phyloP scores from a whole-genome alignment of 1,284 basidiomycete genomes.

The Cutaneotrichosporon arboriforme region DNA sequence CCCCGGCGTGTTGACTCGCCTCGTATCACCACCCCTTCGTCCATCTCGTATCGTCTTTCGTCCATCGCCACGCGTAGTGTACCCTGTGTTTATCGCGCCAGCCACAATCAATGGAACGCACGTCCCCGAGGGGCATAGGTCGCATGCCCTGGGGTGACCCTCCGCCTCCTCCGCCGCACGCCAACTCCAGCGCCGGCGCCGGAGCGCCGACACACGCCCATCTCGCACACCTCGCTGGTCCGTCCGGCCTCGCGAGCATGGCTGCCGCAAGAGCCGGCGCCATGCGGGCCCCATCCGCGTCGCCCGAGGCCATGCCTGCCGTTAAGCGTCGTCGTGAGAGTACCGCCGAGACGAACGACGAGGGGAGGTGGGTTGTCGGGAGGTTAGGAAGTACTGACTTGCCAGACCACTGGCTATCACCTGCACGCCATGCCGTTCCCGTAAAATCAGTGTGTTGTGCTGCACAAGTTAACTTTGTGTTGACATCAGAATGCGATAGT shows the following conservation, averaged over 20 bases:
- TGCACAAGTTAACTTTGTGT: not conserved
- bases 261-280: too few relatives aligned
- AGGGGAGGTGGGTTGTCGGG: not conserved
- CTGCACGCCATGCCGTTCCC: conserved; percentile 16
- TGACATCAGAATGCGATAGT: conserved; percentile 41
- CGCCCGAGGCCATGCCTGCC: not conserved
- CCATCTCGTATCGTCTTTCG: too few relatives aligned
- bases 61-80: too few relatives aligned
- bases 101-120: too few relatives aligned
- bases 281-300: too few relatives aligned
- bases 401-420: conserved; percentile 19
- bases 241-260: not conserved
- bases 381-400: not conserved
- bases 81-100: too few relatives aligned
- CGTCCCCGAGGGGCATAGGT: too few relatives aligned
- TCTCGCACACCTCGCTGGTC: not conserved
- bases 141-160: not conserved
- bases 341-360: not conserved
- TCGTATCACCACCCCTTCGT: too few relatives aligned
- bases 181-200: not conserved
- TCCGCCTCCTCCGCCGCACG: not conserved
- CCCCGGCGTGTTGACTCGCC: too few relatives aligned
- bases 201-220: not conserved
- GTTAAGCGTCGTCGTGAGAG: not conserved
- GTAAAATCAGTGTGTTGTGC: conserved; percentile 17